A percentile compares a stretch with the other conserved stretches of the same genome.
Conservation (phyloP, 441 rosid genomes). For the Erodium texanum region DNA sequence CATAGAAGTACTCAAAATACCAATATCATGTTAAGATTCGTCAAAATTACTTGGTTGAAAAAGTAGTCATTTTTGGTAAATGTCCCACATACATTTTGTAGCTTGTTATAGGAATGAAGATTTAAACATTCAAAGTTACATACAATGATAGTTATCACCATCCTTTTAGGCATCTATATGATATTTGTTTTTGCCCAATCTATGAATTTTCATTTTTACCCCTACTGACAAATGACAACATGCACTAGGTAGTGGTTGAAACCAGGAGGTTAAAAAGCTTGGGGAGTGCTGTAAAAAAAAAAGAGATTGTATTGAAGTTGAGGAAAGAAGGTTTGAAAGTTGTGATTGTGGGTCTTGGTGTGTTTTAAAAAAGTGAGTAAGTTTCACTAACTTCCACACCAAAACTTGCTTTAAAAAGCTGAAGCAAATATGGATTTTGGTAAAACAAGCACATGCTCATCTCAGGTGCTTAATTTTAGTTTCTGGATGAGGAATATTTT, state of each 20-base stretch:
- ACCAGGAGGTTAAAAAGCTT: background rate
- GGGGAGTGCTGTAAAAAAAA: background rate
- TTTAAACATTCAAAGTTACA: too few relatives aligned
- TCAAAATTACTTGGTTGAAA: too few relatives aligned
- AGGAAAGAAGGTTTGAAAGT: background rate
- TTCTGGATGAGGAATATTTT: background rate
- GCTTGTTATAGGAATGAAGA: too few relatives aligned
- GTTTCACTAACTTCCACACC: slow-evolving; percentile 2
- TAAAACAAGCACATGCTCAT: background rate
- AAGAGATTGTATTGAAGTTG: background rate
- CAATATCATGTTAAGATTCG: too few relatives aligned
- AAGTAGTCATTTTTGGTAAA: too few relatives aligned
- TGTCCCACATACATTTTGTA: too few relatives aligned
- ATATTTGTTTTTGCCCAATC: too few relatives aligned
- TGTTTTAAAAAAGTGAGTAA: background rate
- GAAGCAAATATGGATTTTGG: background rate
- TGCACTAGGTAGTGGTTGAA: background rate
- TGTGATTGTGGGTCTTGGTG: background rate
- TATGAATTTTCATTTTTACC: background rate
- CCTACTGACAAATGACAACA: background rate
- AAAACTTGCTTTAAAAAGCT: background rate
- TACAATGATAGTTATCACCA: too few relatives aligned
- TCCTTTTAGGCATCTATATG: too few relatives aligned
- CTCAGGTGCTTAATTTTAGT: background rate
- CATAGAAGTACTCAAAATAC: too few relatives aligned